Percentiles rank a stretch among this genome's conserved stretches.
Evolutionary conservation across 2,329 filamentous ascomycete genomes (phyloP).

Genomic region (Hawksworthiomyces lignivorus): DNA sequence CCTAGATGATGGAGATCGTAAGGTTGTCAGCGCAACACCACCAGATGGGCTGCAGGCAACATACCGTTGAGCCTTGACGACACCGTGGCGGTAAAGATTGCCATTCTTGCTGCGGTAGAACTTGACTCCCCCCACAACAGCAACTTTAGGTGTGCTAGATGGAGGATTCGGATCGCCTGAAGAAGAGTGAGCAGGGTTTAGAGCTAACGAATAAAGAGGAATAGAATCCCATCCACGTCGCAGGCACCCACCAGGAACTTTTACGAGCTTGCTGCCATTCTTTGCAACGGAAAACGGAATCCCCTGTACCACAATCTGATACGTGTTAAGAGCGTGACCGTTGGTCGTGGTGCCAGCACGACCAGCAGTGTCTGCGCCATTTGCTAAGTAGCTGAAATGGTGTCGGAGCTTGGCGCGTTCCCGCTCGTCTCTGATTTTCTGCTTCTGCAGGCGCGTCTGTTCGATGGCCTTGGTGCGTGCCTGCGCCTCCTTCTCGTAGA

Average conservation of each 20-base stretch:
- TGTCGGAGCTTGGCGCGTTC: slow-evolving; percentile 53
- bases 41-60: slow-evolving; percentile 24
- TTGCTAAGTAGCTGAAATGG: slow-evolving; percentile 32
- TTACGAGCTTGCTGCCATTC: slow-evolving; percentile 76
- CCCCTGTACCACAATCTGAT: slow-evolving; percentile 63
- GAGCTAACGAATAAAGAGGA: too few relatives aligned
- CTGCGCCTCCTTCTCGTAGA: slow-evolving; percentile 68
- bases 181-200: slow-evolving; percentile 23
- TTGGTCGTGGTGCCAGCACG: slow-evolving; percentile 15
- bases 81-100: slow-evolving; percentile 71
- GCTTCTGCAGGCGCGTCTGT: slow-evolving; percentile 53
- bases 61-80: slow-evolving; percentile 71
- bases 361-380: slow-evolving; percentile 18
- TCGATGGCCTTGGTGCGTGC: slow-evolving; percentile 64
- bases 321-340: slow-evolving; percentile 27
- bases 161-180: slow-evolving; percentile 52
- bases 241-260: slow-evolving; percentile 56
- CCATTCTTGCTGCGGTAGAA: slow-evolving; percentile 84
- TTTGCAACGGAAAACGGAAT: slow-evolving; percentile 66
- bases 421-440: slow-evolving; percentile 42
- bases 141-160: slow-evolving; percentile 65
- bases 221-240: too few relatives aligned
- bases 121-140: slow-evolving; percentile 65
- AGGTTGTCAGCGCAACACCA: slow-evolving; percentile 27
- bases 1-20: slow-evolving; percentile 26